Evolutionary conservation across 192 early-diverging fungal genomes (phyloP).

Genomic region (Thamnidium elegans): DNA sequence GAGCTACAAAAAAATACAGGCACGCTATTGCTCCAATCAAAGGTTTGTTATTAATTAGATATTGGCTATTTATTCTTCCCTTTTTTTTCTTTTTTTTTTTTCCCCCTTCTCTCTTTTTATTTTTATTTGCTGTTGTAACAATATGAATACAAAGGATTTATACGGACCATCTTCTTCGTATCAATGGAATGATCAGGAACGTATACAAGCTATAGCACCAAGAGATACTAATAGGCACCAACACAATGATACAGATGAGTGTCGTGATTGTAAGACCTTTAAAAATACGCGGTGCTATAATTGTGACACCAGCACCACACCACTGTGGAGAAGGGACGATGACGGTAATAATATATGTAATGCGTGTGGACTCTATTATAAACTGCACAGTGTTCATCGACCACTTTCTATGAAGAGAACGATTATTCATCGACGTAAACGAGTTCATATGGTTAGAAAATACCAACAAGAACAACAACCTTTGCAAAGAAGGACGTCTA

Average conservation of each 20-base stretch:
- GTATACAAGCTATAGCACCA: too few relatives aligned
- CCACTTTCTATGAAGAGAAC: conserved; percentile 67
- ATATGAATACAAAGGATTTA: conserved; percentile 2
- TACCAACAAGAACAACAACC: background rate
- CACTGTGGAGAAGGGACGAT: conserved; percentile 71
- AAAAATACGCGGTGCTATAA: conserved; percentile 50
- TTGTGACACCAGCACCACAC: conserved; percentile 63
- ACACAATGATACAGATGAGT: too few relatives aligned
- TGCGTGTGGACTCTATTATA: conserved; percentile 88
- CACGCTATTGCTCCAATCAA: conserved; percentile 3
- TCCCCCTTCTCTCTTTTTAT: background rate
- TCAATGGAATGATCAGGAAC: background rate
- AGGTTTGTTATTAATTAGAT: background rate
- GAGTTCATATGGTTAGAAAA: conserved; percentile 22
- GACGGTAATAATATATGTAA: conserved; percentile 77
- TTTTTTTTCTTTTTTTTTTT: conserved; percentile 3
- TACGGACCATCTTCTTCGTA: background rate
- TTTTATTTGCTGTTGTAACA: background rate
- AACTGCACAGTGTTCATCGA: conserved; percentile 68
- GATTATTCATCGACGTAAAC: conserved; percentile 61
- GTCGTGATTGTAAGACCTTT: too few relatives aligned
- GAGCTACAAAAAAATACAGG: background rate
- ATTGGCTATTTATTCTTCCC: background rate
- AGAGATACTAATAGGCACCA: too few relatives aligned
- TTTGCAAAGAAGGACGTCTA: background rate